phyloP scores from a whole-genome alignment of 176 grass and related monocot species.

The Urochloa ruziziensis region DNA sequence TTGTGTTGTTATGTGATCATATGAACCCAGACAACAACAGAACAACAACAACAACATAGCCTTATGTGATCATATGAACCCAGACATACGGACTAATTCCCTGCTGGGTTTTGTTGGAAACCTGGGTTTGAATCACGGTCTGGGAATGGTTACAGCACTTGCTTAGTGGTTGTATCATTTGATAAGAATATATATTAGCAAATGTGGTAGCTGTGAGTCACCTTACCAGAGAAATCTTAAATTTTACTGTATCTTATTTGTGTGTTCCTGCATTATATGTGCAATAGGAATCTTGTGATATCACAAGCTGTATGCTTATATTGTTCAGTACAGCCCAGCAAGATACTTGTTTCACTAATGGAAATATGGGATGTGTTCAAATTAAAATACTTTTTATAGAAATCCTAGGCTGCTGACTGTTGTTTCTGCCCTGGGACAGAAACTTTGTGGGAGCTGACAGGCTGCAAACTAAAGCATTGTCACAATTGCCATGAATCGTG shows the following conservation, averaged over 20 bases:
- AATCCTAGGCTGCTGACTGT: background rate
- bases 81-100: background rate
- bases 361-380: too few relatives aligned
- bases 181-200: background rate
- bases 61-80: background rate
- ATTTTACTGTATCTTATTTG: background rate
- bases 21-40: background rate
- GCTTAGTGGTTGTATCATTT: background rate
- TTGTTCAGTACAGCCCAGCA: background rate
- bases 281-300: background rate
- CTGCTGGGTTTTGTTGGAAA: background rate
- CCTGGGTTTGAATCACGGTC: background rate
- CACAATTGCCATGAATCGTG: background rate
- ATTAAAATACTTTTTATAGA: background rate
- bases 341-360: background rate
- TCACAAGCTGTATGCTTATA: background rate
- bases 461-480: background rate
- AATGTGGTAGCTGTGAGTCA: background rate
- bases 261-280: background rate
- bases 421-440: background rate
- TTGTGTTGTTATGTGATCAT: background rate
- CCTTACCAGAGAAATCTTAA: background rate
- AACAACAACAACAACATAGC: too few relatives aligned
- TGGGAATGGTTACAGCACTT: background rate
- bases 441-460: background rate